Conservation (phyloP, 108 stramenopile species). For the Stephanodiscus minutulus region DNA sequence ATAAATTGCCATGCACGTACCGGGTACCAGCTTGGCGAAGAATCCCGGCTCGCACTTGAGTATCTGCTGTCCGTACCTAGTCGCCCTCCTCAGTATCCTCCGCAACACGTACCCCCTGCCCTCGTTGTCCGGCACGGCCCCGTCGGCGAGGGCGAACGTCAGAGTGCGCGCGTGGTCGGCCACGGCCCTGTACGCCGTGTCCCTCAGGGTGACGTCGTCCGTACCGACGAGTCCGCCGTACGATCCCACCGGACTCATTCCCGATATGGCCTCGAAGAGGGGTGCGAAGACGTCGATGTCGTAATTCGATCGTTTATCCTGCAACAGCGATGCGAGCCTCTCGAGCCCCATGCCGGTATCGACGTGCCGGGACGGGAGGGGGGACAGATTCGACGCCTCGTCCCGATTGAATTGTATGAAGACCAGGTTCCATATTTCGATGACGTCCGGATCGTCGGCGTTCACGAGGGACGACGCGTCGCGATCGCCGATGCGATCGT, state of each 20-base stretch:
- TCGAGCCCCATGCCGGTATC: constrained; percentile 99
- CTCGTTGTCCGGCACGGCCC: constrained; percentile 96
- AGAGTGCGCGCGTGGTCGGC: constrained; percentile 99
- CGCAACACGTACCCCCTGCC: constrained; percentile 98
- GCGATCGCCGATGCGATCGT: constrained; percentile 97
- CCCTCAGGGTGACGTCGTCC: constrained; percentile 87
- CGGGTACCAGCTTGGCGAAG: constrained; percentile 87
- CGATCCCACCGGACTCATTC: constrained; percentile 79
- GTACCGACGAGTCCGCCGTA: constrained; percentile 93
- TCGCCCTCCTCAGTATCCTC: constrained; percentile 94
- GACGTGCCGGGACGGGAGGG: constrained; percentile 95
- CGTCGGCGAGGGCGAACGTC: constrained; percentile 98
- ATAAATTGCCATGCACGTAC: constrained; percentile 37
- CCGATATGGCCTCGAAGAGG: constrained; percentile 91
- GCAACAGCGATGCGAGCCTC: constrained; percentile 93
- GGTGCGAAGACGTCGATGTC: constrained; percentile 99
- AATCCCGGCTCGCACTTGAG: constrained; percentile 92
- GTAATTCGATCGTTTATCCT: constrained; percentile 95
- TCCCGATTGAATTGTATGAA: constrained; percentile 99
- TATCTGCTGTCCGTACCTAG: constrained; percentile 97
- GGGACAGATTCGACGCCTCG: constrained; percentile 79
- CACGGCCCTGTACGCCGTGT: constrained; percentile 99
- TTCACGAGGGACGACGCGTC: constrained; percentile 95
- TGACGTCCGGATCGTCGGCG: constrained; percentile 94
- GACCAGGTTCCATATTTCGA: constrained; percentile 99